These are phyloP conservation scores for Magnaporthiopsis incrustans DNA, from an alignment of 2,329 filamentous ascomycete genomes.

Conservation along the genomic window DNA sequence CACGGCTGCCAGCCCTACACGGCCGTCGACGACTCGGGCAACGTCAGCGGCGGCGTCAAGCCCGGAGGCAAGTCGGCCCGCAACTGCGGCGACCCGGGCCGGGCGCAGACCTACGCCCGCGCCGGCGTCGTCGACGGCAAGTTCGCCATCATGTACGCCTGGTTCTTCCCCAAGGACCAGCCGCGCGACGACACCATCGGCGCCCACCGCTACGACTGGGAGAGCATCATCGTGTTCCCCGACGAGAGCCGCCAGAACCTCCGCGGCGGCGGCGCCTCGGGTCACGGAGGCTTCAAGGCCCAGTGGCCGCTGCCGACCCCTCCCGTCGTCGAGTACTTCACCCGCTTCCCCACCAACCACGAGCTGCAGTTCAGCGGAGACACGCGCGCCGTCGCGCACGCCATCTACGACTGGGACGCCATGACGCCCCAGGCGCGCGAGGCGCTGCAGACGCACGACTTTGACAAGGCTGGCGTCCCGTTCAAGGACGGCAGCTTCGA, in stretches of 20 bases:
- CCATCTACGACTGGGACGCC: slow-evolving; percentile 32
- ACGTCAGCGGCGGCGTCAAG: slow-evolving; percentile 24
- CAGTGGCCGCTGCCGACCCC: slow-evolving; percentile 15
- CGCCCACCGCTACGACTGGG: slow-evolving; percentile 30
- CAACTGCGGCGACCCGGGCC: slow-evolving; percentile 20
- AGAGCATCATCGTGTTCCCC: slow-evolving; percentile 24
- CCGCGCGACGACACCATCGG: slow-evolving; percentile 22
- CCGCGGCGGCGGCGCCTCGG: slow-evolving; percentile 25
- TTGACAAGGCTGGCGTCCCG: slow-evolving; percentile 30
- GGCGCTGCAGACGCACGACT: slow-evolving; percentile 26
- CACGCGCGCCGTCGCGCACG: slow-evolving; percentile 24
- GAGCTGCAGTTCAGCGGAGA: slow-evolving; percentile 26
- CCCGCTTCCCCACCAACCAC: slow-evolving; percentile 25
- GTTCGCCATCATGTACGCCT: slow-evolving; percentile 30
- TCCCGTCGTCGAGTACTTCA: slow-evolving; percentile 25
- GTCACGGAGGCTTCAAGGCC: slow-evolving; percentile 25
- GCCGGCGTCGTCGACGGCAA: slow-evolving; percentile 16
- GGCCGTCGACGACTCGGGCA: slow-evolving; percentile 14
- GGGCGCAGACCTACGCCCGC: slow-evolving; percentile 29
- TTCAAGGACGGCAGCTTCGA: slow-evolving; percentile 21
- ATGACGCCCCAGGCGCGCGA: slow-evolving; percentile 23
- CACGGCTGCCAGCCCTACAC: slow-evolving; percentile 18
- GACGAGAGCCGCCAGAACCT: slow-evolving; percentile 21
- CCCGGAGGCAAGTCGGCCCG: slow-evolving; percentile 19
- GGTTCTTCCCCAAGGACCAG: slow-evolving; percentile 37